Base-by-base conservation (phyloP, 139 green algal species). In the Chlamydomonas schloesseri region DNA sequence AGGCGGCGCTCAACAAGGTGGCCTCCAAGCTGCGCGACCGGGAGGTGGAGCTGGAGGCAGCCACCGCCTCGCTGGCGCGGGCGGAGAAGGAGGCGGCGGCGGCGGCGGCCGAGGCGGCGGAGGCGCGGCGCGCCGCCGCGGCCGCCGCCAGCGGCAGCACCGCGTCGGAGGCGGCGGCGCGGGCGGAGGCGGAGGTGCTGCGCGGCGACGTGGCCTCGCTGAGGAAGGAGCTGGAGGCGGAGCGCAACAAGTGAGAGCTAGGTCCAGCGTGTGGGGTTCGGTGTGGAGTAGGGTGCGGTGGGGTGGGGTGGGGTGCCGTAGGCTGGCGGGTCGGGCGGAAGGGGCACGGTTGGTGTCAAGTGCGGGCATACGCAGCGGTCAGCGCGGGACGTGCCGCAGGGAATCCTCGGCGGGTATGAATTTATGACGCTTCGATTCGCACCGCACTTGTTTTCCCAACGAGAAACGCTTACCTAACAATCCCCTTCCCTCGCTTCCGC, bases 31-130 rank as follows among this genome's bases (percentile, higher is more conserved):
- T 89, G 46, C 83, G 83, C 17, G 83, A 91, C 29, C 75, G 73
- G 24, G 83, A 88, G 74, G 69, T 87, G 76, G 82, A 89, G 65
- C 29, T 91, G 21, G 88, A 91, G 83, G 57, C 71, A 28, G 34
- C 78, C 36, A 81, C 50, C 62, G 65, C 83, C 53, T 36, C 64
- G 0, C 74, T 88, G 34, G 50, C 31, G 0, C 68, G 64, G 1
- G 79, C 79, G 50, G 78, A 90, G 79, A 73, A 71, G 46, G 86
- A 79, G 53, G 47, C 71, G 37, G 71, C 72, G 0, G 60, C 64
- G 17, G 79, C 64, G 46, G 78, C 47, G 14, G 64, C 78, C 42
- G 78, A 84, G 78, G 47, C 65, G 64, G 64, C 62, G 28, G 78
- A 84, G 64, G 78, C 78, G 64, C 78, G 78, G 78, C 78, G 78